Base-by-base conservation (phyloP, 2,329 filamentous ascomycete species). In the Xylariaceae sp. region DNA sequence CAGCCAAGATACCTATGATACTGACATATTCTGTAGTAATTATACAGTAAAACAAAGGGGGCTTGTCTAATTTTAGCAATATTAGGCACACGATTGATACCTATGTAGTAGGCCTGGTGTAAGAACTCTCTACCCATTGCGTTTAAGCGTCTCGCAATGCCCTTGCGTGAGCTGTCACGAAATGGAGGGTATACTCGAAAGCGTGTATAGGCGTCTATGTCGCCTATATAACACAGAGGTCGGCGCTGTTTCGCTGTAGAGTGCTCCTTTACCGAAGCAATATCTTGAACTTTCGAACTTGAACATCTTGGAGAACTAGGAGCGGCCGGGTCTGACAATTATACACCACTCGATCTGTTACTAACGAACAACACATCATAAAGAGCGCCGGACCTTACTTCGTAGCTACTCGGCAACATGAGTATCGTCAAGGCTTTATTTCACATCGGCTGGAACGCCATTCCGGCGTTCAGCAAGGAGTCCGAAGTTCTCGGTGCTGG, bases 381-480 rank as follows among this genome's bases (percentile, higher is more conserved):
- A 42, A 19, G 29, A 53, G 18, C 18, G 29, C 16, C 16, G 22
- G 15, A 9, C 16, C 26, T 42, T 30, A 46, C 10, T 16, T 2
- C 16, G 37, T 43, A 34, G 10, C 40, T 7, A 18, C 30, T 12
- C 7, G 30, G 10, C 46, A 53, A 26, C 5, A 57, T 57, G 55
- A 53, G 49, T 18, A 29, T 42, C 32, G 53, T 55, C 36, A 39
- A 19, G 19, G 49, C 50, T 39, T 53, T 50, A n/a, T 5, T 56
- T 18, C 39, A 26, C 22, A 51, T 51, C 21, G 29, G 32, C 53
- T 44, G 39, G 44, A 44, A 46, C 45, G 56, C 45, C 32, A 54
- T 56, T 26, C 51, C 37, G 45, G 44, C 54, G 18, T 48, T 44
- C 21, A 56, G 54, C 44, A 58, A 58, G n/a, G 56, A 56, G 39